Conservation (phyloP, 129 eudicot species). For the Artemisia argyi region DNA sequence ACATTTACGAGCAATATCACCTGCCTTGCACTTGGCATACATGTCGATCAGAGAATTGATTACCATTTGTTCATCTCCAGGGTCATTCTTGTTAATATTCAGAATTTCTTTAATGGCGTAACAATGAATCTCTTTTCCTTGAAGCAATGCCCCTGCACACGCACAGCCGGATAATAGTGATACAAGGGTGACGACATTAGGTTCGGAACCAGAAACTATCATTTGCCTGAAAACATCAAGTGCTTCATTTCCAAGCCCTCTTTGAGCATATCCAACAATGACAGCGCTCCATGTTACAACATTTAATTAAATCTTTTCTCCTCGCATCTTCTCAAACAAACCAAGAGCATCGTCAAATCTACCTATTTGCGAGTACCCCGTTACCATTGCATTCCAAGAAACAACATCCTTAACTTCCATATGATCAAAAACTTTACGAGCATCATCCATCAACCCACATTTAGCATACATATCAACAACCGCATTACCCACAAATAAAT, state of each 20-base stretch:
- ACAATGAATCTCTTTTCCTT: constrained; percentile 75
- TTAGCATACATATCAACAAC: constrained; percentile 81
- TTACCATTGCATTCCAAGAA: constrained; percentile 81
- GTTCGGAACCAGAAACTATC: constrained; percentile 49
- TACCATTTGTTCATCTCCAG: constrained; percentile 70
- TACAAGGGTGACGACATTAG: constrained; percentile 75
- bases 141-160: constrained; percentile 49
- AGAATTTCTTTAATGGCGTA: constrained; percentile 50
- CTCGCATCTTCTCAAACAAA: constrained; percentile 61
- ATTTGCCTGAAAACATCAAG: constrained; percentile 70
- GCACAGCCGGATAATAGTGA: constrained; percentile 80
- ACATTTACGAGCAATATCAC: constrained; percentile 40
- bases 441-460: constrained; percentile 70
- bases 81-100: constrained; percentile 37
- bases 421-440: constrained; percentile 41
- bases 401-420: constrained; percentile 76
- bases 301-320: constrained; percentile 52
- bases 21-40: constrained; percentile 77
- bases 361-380: constrained; percentile 73
- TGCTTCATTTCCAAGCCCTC: constrained; percentile 64
- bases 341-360: constrained; percentile 65
- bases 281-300: constrained; percentile 91
- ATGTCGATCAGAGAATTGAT: constrained; percentile 76
- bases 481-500: constrained; percentile 78
- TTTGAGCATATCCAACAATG: constrained; percentile 78